phyloP scores from a whole-genome alignment of 139 green algal species.

The Pleodorina starrii region DNA sequence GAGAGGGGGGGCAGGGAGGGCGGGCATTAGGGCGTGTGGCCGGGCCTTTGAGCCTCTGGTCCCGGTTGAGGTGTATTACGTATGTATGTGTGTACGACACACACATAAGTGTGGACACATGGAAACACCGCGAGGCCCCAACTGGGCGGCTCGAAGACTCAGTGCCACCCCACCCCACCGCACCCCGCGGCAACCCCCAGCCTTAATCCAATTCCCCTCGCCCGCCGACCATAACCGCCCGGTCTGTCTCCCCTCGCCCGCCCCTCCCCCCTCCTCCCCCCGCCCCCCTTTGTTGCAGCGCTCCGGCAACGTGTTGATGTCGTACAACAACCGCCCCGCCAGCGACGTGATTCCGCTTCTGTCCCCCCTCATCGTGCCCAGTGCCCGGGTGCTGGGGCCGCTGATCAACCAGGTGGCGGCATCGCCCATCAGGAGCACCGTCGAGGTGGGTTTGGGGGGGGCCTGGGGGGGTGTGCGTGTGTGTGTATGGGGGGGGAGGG shows the following conservation, averaged over 20 bases:
- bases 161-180: no score
- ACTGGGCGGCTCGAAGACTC: no score
- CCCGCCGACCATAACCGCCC: no score
- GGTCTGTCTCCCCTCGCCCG: neutral
- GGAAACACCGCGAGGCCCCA: no score
- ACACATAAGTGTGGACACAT: neutral
- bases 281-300: conserved; percentile 54
- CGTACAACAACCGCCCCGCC: conserved; percentile 93
- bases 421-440: conserved; percentile 72
- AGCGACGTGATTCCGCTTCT: conserved; percentile 85
- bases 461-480: neutral
- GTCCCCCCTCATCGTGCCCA: conserved; percentile 84
- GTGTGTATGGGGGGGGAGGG: neutral
- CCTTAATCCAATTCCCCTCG: no score
- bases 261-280: neutral
- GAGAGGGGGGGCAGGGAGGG: no score
- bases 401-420: conserved; percentile 83
- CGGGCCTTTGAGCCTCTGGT: neutral
- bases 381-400: conserved; percentile 78
- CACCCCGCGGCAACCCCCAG: no score
- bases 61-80: no score
- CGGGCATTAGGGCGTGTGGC: neutral
- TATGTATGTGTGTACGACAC: no score
- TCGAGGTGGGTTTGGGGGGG: conserved; percentile 61
- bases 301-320: conserved; percentile 90